phyloP scores from a whole-genome alignment of 1,139 yeast species.

The Scheffersomyces insectosa region DNA sequence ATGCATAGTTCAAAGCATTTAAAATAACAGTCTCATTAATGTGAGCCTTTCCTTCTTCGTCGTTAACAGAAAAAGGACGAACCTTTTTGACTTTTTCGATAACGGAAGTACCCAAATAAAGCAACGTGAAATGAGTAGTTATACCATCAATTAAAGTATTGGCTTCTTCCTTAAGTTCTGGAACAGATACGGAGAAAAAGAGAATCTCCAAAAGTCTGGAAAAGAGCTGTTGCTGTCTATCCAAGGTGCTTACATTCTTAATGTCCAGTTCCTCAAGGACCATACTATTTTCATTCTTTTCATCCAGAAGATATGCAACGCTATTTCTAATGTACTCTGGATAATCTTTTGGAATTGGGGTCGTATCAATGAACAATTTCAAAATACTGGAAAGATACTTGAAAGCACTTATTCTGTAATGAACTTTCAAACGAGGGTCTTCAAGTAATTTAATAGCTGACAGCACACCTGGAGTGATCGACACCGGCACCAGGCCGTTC shows the following conservation, averaged over 20 bases:
- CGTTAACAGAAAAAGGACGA: slow-evolving; percentile 71
- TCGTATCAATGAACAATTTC: slow-evolving; percentile 67
- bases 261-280: slow-evolving; percentile 45
- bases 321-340: slow-evolving; percentile 42
- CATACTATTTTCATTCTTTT: slow-evolving; percentile 37
- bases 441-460: slow-evolving; percentile 71
- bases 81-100: slow-evolving; percentile 69
- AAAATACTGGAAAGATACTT: slow-evolving; percentile 67
- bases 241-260: slow-evolving; percentile 50
- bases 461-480: slow-evolving; percentile 79
- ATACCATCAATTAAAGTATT: slow-evolving; percentile 59
- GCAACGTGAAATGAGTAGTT: slow-evolving; percentile 75
- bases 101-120: slow-evolving; percentile 74
- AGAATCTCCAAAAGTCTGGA: slow-evolving; percentile 65
- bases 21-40: slow-evolving; percentile 71
- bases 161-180: slow-evolving; percentile 75
- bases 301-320: slow-evolving; percentile 51
- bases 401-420: slow-evolving; percentile 77
- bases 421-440: slow-evolving; percentile 63
- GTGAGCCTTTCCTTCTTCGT: slow-evolving; percentile 74
- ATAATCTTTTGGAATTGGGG: slow-evolving; percentile 60
- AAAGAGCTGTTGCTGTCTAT: slow-evolving; percentile 61
- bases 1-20: slow-evolving; percentile 74
- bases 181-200: slow-evolving; percentile 73
- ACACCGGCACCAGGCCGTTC: slow-evolving; percentile 58